Evolutionary conservation across 768 basidiomycete genomes (phyloP).

Genomic region (Russula virescens): DNA sequence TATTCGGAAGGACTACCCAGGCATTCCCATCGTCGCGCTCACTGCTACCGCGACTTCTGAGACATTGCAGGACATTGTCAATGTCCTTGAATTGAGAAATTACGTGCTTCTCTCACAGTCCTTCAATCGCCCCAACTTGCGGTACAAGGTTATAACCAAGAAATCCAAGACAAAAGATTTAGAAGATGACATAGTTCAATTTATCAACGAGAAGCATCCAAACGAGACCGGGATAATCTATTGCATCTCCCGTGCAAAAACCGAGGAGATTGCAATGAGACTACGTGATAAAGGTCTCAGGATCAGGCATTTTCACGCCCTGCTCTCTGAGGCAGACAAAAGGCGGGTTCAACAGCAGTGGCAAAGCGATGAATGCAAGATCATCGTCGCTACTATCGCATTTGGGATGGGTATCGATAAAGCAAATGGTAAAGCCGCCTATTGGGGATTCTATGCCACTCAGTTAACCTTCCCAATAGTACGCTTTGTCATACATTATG

Average conservation of each 20-base stretch:
- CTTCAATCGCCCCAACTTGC: constrained; percentile 90
- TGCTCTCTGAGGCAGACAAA: constrained; percentile 58
- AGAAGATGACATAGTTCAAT: constrained; percentile 57
- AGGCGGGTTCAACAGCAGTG: constrained; percentile 60
- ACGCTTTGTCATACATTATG: constrained; percentile 87
- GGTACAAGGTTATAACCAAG: constrained; percentile 61
- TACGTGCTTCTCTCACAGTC: constrained; percentile 68
- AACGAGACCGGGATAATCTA: constrained; percentile 80
- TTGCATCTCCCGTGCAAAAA: constrained; percentile 61
- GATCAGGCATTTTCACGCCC: constrained; percentile 84
- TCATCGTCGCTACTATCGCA: constrained; percentile 93
- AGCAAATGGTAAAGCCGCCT: constrained; percentile 48
- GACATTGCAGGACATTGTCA: constrained; percentile 73
- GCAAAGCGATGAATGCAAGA: constrained; percentile 62
- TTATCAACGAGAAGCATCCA: constrained; percentile 54
- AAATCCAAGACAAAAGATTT: constrained; percentile 42
- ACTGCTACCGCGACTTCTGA: constrained; percentile 89
- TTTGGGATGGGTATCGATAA: constrained; percentile 99
- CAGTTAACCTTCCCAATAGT: constrained; percentile 40
- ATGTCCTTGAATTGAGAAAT: constrained; percentile 54
- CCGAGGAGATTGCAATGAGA: constrained; percentile 73
- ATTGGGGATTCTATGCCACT: background rate
- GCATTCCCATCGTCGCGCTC: constrained; percentile 89
- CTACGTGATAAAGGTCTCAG: constrained; percentile 55
- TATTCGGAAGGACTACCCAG: constrained; percentile 69